phyloP scores from a whole-genome alignment of 2,329 filamentous ascomycete genomes.

The Aspergillus oerlinghausenensis region DNA sequence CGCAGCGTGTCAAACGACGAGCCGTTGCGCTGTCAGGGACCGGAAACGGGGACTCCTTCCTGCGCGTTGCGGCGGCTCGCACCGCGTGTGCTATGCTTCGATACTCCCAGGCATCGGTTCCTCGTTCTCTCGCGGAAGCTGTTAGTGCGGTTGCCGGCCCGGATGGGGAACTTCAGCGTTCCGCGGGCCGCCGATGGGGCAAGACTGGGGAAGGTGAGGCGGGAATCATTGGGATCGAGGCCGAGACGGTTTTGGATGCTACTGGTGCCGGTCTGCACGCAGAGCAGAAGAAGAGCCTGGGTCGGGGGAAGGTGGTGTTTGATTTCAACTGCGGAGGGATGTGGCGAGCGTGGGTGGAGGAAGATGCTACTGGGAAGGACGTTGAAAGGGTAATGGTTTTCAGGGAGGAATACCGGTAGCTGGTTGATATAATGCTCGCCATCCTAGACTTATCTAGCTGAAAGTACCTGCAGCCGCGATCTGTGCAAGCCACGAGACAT shows the following conservation, averaged over 20 bases:
- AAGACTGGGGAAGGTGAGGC: constrained; percentile 74
- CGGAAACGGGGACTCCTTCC: constrained; percentile 84
- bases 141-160: constrained; percentile 64
- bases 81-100: constrained; percentile 70
- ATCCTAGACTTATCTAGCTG: not conserved
- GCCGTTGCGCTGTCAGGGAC: constrained; percentile 67
- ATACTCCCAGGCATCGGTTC: constrained; percentile 45
- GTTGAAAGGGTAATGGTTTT: constrained; percentile 43
- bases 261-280: constrained; percentile 45
- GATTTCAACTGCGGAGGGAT: constrained; percentile 86
- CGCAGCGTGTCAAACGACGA: constrained; percentile 17
- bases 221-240: constrained; percentile 70
- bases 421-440: not conserved
- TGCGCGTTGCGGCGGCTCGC: constrained; percentile 65
- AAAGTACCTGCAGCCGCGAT: too few species aligned
- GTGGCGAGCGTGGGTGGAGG: constrained; percentile 69
- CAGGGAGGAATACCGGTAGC: constrained; percentile 32
- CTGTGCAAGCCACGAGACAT: not conserved
- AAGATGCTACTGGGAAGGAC: constrained; percentile 28
- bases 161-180: constrained; percentile 67
- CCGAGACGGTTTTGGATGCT: constrained; percentile 53
- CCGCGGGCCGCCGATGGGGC: constrained; percentile 69
- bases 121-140: constrained; percentile 50
- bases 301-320: constrained; percentile 56
- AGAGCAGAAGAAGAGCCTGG: constrained; percentile 33